These are phyloP conservation scores for Sugiyamaella sp. DNA, from an alignment of 1,139 yeast genomes.

Conservation along the genomic window DNA sequence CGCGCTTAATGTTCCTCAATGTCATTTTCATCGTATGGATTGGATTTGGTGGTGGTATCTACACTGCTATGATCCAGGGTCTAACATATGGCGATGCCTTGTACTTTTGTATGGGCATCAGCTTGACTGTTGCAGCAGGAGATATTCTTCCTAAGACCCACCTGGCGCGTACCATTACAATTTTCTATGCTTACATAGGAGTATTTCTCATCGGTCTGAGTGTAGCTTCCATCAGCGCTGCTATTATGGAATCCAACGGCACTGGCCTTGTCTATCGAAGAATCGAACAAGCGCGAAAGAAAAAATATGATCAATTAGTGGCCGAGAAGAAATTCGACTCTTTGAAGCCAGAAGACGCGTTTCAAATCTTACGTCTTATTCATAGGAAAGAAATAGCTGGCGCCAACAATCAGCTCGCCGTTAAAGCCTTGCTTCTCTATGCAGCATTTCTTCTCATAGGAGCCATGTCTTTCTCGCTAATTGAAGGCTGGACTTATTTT, in stretches of 20 bases:
- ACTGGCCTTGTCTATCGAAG: conserved; percentile 49
- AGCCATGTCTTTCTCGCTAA: conserved; percentile 57
- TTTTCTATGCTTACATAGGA: conserved; percentile 69
- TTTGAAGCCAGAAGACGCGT: conserved; percentile 46
- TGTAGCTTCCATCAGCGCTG: conserved; percentile 66
- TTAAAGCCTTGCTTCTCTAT: conserved; percentile 52
- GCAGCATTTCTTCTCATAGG: conserved; percentile 70
- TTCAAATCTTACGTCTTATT: conserved; percentile 56
- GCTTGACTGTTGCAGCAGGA: conserved; percentile 80
- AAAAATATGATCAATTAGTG: conserved; percentile 20
- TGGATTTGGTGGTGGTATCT: conserved; percentile 66
- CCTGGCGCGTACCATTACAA: conserved; percentile 58
- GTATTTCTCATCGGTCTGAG: conserved; percentile 72
- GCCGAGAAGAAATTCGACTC: conserved; percentile 17
- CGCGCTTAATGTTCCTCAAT: conserved; percentile 72
- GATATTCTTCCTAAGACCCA: conserved; percentile 60
- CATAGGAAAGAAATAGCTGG: conserved; percentile 46
- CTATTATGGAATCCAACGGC: conserved; percentile 60
- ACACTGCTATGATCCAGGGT: conserved; percentile 45
- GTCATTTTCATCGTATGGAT: conserved; percentile 69
- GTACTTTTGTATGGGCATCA: conserved; percentile 71
- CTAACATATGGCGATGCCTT: conserved; percentile 61
- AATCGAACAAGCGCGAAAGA: conserved; percentile 30
- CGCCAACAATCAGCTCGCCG: conserved; percentile 44
- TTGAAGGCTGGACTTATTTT: conserved; percentile 72